Evolutionary conservation across 2,329 filamentous ascomycete species (phyloP).

Genomic region (Fonsecaea pugnacius): DNA sequence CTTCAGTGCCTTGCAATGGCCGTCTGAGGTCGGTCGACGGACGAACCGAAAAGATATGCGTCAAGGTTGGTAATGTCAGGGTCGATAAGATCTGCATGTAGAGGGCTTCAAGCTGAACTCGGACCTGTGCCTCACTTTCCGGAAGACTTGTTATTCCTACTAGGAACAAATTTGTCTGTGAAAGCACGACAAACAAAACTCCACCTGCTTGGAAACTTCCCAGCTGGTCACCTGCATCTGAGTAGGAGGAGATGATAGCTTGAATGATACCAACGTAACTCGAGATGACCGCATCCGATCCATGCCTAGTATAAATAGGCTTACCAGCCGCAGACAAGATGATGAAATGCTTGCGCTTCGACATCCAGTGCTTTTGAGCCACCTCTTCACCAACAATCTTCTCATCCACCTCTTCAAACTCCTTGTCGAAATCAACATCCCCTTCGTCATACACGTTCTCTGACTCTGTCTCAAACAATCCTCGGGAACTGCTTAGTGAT

Average conservation of each 20-base stretch:
- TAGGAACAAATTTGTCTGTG: constrained; percentile 85
- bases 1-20: constrained; percentile 88
- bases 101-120: constrained; percentile 84
- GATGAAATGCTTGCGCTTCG: constrained; percentile 95
- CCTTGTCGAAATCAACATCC: constrained; percentile 70
- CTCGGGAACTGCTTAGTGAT: constrained; percentile 46
- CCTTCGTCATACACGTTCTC: constrained; percentile 49
- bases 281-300: constrained; percentile 85
- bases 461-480: constrained; percentile 38
- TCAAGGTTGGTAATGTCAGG: constrained; percentile 82
- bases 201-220: constrained; percentile 84
- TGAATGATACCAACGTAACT: constrained; percentile 94
- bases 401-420: constrained; percentile 67
- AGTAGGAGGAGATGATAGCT: constrained; percentile 96
- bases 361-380: constrained; percentile 77
- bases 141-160: constrained; percentile 88
- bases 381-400: constrained; percentile 66
- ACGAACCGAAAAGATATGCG: constrained; percentile 82
- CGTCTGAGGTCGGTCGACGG: constrained; percentile 93
- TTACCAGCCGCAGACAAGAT: constrained; percentile 96
- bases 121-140: constrained; percentile 89
- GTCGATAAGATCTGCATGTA: constrained; percentile 99
- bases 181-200: constrained; percentile 82
- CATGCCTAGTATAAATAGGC: constrained; percentile 94
- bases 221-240: constrained; percentile 75